These are phyloP conservation scores for Quercus engelmannii DNA, from an alignment of 306 rosid species.

Conservation along the genomic window DNA sequence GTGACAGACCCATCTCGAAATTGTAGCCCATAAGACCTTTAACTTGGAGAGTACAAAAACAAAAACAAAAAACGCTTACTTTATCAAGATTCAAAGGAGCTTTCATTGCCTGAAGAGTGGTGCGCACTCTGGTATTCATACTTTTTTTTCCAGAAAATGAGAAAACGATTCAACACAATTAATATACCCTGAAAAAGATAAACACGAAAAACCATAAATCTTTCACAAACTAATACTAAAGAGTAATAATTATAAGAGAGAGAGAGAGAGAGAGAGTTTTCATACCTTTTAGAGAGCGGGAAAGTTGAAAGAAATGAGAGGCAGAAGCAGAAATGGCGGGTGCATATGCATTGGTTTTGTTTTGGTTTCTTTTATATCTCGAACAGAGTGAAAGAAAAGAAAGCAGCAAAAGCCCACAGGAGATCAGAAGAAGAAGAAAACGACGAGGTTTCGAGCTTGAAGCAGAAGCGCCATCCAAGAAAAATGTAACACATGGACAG, in stretches of 20 bases:
- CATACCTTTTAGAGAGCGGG: slow-evolving; percentile 61
- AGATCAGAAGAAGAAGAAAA: slow-evolving; percentile 50
- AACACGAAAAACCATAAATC: slow-evolving; percentile 15
- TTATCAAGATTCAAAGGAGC: slow-evolving; percentile 46
- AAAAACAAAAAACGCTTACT: slow-evolving; percentile 27
- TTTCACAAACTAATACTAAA: not conserved
- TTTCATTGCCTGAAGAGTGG: slow-evolving; percentile 60
- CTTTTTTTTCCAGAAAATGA: slow-evolving; percentile 34
- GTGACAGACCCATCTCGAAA: slow-evolving; percentile 18
- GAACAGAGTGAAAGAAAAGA: slow-evolving; percentile 56
- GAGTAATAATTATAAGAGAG: slow-evolving; percentile 5
- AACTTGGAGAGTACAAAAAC: not conserved
- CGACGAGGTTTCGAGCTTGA: slow-evolving; percentile 61
- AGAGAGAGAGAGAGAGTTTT: slow-evolving; percentile 18
- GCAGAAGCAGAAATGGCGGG: slow-evolving; percentile 34
- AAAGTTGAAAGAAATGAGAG: slow-evolving; percentile 45
- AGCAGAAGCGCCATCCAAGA: slow-evolving; percentile 45
- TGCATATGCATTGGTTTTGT: slow-evolving; percentile 12
- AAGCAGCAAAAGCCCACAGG: slow-evolving; percentile 35
- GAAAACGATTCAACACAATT: slow-evolving; percentile 29
- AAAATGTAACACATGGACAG: slow-evolving; percentile 37
- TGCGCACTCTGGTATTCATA: slow-evolving; percentile 65
- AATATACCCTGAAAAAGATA: slow-evolving; percentile 24
- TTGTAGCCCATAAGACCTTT: slow-evolving; percentile 17
- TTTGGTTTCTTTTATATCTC: slow-evolving; percentile 28